Evolutionary conservation across 441 rosid species (phyloP).

Genomic region (Melastoma candidum): DNA sequence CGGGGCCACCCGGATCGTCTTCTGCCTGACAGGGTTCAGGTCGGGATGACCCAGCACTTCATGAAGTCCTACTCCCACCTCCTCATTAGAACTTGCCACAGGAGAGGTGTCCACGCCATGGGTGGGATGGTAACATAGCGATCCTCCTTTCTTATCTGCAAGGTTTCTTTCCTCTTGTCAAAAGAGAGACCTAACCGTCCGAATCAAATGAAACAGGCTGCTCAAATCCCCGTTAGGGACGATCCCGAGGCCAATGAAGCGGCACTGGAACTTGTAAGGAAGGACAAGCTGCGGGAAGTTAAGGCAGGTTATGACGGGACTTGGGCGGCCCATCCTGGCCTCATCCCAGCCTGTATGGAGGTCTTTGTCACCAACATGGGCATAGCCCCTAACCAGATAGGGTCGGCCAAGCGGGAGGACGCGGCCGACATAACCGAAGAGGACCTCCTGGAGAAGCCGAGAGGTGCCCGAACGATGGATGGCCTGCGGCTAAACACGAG

Average conservation of each 20-base stretch:
- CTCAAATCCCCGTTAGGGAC: slow-evolving; percentile 84
- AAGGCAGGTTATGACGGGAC: slow-evolving; percentile 93
- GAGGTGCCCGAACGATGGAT: slow-evolving; percentile 69
- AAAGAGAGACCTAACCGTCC: no score
- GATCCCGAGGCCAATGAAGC: slow-evolving; percentile 70
- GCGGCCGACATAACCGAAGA: slow-evolving; percentile 56
- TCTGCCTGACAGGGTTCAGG: slow-evolving; percentile 70
- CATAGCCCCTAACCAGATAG: slow-evolving; percentile 51
- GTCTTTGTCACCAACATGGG: slow-evolving; percentile 66
- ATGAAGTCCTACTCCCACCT: slow-evolving; percentile 92
- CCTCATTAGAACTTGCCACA: slow-evolving; percentile 76
- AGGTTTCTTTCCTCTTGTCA: not conserved
- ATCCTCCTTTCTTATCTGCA: not conserved
- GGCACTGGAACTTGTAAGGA: slow-evolving; percentile 69
- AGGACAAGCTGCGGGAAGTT: slow-evolving; percentile 80
- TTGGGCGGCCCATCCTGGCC: slow-evolving; percentile 99
- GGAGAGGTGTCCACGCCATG: slow-evolving; percentile 90
- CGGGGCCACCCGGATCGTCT: slow-evolving; percentile 76
- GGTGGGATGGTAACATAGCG: slow-evolving; percentile 67
- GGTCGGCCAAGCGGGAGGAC: slow-evolving; percentile 48
- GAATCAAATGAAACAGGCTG: slow-evolving; percentile 45
- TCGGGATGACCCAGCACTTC: slow-evolving; percentile 87
- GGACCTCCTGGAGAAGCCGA: slow-evolving; percentile 66
- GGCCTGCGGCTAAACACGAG: slow-evolving; percentile 85
- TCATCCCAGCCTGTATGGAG: slow-evolving; percentile 62